phyloP scores from a whole-genome alignment of 2,329 filamentous ascomycete genomes.

The Ploettnerulaceae sp. region DNA sequence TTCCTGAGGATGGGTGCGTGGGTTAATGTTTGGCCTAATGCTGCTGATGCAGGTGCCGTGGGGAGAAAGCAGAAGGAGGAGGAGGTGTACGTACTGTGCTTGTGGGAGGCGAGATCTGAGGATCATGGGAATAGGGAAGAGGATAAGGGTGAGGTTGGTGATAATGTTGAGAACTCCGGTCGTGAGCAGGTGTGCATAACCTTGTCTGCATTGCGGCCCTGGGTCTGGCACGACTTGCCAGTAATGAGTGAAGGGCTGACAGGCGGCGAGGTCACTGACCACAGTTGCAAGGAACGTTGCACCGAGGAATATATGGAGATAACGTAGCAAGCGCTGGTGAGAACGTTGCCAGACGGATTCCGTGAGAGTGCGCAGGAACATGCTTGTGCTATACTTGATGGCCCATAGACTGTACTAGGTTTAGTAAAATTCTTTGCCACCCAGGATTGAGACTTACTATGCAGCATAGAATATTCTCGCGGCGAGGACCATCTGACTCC shows the following conservation, averaged over 20 bases:
- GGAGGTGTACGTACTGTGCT: constrained; percentile 38
- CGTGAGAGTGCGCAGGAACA: constrained; percentile 83
- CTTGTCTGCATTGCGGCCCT: constrained; percentile 76
- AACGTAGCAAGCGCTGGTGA: constrained; percentile 64
- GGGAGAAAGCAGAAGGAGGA: background rate
- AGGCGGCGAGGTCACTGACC: constrained; percentile 76
- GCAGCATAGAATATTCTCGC: constrained; percentile 80
- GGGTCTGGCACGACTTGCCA: constrained; percentile 82
- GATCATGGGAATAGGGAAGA: constrained; percentile 86
- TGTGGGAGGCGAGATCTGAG: constrained; percentile 67
- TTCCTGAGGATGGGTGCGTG: constrained; percentile 50
- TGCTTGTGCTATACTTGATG: constrained; percentile 80
- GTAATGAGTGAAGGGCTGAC: constrained; percentile 67
- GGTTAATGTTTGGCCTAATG: background rate
- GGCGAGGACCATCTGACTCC: constrained; percentile 74
- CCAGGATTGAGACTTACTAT: constrained; percentile 58
- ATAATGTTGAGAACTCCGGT: constrained; percentile 82
- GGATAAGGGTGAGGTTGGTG: constrained; percentile 79
- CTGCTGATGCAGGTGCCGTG: background rate
- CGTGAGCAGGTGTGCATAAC: constrained; percentile 77
- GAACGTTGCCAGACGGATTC: constrained; percentile 72
- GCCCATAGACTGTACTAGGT: constrained; percentile 70
- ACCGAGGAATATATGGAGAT: constrained; percentile 68
- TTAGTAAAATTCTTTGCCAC: constrained; percentile 3
- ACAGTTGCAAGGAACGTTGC: constrained; percentile 74